Conservation (phyloP, 768 basidiomycete species). For the Mycena polygramma region DNA sequence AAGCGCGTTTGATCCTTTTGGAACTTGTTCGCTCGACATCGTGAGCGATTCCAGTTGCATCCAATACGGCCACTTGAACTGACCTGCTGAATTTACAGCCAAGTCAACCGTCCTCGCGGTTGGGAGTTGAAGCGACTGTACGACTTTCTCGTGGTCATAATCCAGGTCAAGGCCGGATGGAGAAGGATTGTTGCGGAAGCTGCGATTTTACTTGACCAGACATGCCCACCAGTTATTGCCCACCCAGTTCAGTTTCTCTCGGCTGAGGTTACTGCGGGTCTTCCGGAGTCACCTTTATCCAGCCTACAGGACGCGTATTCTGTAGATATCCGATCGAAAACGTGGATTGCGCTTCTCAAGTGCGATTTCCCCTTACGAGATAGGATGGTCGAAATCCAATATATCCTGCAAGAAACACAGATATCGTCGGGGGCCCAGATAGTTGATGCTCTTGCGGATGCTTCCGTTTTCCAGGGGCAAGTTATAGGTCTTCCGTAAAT, state of each 20-base stretch:
- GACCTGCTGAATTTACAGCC: not conserved
- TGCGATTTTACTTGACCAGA: not conserved
- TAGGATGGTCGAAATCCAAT: constrained; percentile 11
- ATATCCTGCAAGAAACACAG: not conserved
- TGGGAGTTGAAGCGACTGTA: not conserved
- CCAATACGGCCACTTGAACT: not conserved
- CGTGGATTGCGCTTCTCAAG: constrained; percentile 8
- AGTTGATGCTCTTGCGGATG: not conserved
- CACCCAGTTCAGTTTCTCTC: too few species aligned
- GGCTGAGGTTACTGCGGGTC: not conserved
- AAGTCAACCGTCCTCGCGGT: not conserved
- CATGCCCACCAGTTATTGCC: not conserved
- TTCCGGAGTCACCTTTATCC: constrained; percentile 2
- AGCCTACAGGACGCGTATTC: constrained; percentile 13
- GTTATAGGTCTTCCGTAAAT: not conserved
- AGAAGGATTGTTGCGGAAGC: constrained; percentile 10
- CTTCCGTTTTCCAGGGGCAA: not conserved
- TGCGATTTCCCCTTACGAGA: not conserved
- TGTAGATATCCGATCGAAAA: constrained; percentile 1
- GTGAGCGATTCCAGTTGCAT: not conserved
- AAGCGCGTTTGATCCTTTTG: constrained; percentile 18
- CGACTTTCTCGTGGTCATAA: constrained; percentile 11
- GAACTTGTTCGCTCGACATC: not conserved
- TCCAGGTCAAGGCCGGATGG: constrained; percentile 20
- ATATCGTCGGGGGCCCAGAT: not conserved